These are phyloP conservation scores for Boletus holoroseus DNA, from an alignment of 1,284 basidiomycete genomes.

Conservation along the genomic window DNA sequence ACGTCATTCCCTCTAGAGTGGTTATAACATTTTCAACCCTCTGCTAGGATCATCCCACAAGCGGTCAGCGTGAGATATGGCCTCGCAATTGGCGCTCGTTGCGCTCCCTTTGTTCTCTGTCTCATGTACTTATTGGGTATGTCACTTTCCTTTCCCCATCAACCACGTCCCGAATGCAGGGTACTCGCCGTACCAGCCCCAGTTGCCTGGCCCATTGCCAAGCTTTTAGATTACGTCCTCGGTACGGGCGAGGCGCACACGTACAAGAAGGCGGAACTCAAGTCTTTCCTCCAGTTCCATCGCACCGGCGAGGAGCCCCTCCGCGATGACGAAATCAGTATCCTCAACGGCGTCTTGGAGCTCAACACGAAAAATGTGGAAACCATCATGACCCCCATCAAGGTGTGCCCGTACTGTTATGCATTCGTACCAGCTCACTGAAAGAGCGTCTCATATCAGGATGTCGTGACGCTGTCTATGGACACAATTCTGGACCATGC, in stretches of 20 bases:
- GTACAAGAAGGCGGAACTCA: conserved; percentile 90
- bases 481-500: conserved; percentile 80
- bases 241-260: conserved; percentile 69
- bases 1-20: conserved; percentile 15
- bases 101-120: conserved; percentile 73
- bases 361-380: conserved; percentile 81
- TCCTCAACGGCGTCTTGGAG: conserved; percentile 83
- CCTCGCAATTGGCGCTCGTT: conserved; percentile 81
- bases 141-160: background rate
- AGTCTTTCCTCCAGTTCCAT: conserved; percentile 91
- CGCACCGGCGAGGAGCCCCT: conserved; percentile 82
- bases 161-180: background rate
- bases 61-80: conserved; percentile 87
- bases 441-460: conserved; percentile 38
- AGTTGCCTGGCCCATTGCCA: conserved; percentile 85
- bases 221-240: conserved; percentile 75
- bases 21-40: background rate
- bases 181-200: conserved; percentile 47
- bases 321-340: conserved; percentile 83
- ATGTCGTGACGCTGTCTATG: conserved; percentile 71
- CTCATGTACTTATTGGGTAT: conserved; percentile 80
- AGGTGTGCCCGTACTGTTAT: conserved; percentile 37
- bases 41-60: conserved; percentile 79
- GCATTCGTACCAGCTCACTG: background rate
- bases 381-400: conserved; percentile 83